These are phyloP conservation scores for Emiliania huxleyi DNA, from an alignment of 78 protist species.

Conservation along the genomic window DNA sequence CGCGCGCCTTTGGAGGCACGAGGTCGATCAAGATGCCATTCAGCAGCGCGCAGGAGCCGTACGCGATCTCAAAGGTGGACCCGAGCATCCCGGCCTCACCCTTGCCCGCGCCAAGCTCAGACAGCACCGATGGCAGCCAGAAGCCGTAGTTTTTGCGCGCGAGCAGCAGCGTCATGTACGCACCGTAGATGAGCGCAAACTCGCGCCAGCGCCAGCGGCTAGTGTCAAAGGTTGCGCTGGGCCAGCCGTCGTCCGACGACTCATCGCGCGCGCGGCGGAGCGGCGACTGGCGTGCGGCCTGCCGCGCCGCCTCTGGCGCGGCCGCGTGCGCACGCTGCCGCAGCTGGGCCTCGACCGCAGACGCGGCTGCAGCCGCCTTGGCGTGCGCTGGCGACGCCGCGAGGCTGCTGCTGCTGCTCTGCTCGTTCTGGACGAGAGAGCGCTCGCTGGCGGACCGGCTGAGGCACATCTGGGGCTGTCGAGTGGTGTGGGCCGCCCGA, in stretches of 20 bases:
- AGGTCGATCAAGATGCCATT: not conserved
- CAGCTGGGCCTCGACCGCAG: too few species aligned
- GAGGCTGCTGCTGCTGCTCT: too few species aligned
- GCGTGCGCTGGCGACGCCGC: too few species aligned
- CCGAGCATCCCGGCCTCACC: not conserved
- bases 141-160: constrained; percentile 8
- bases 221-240: not conserved
- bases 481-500: too few species aligned
- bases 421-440: too few species aligned
- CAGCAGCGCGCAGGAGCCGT: not conserved
- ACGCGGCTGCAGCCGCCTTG: too few species aligned
- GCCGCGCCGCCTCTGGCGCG: too few species aligned
- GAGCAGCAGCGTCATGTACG: not conserved
- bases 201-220: not conserved
- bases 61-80: not conserved
- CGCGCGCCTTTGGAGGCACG: not conserved
- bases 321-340: too few species aligned
- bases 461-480: too few species aligned
- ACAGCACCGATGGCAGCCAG: not conserved
- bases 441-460: too few species aligned
- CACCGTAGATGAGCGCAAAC: not conserved
- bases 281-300: too few species aligned
- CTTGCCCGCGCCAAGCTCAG: not conserved
- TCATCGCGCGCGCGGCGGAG: too few species aligned
- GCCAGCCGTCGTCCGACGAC: not conserved